Evolutionary conservation across 176 grass and related monocot genomes (phyloP), one percentile per base, ranked within the genome.

Genomic region (maize (Zea mays)): DNA sequence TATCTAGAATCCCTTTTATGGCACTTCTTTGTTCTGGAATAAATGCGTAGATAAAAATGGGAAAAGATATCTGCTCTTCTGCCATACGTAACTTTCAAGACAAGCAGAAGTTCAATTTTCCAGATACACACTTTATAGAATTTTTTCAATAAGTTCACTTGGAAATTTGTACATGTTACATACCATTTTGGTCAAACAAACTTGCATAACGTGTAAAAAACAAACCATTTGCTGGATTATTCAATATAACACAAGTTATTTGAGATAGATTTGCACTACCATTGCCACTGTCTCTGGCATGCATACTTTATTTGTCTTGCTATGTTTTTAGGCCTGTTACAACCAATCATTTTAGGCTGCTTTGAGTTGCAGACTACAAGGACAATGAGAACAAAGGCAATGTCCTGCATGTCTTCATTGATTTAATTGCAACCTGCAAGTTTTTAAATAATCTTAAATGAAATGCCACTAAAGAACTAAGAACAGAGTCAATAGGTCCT

Each of bases 361-460:
- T 84, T 61, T 72, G 19, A 70, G 65, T 61, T 70, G 17, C 14
- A 71, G 55, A 45, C 56, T 51, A 42, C 49, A 10, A 65, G 21
- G 39, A 65, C 55, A 48, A 10, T 65, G 56, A 75, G 13, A 71
- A 63, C 65, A 44, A 4, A 62, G 63, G 57, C 67, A 70, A 62
- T 67, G 14, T 10, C 11, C 35, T 34, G 4, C 57, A 44, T 59
- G n/a, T 48, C 35, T 42, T 89, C 87, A 89, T n/a, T 77, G 82
- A 52, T 85, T 83, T 35, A 89, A 37, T 66, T 85, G 77, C 55
- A 89, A 77, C 62, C 82, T 89, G 87, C 82, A 85, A 81, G 20
- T 61, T 38, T 84, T 80, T 17, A 50, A 20, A 50, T 34, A 65
- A 58, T 60, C 16, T 75, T 59, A 42, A 58, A 17, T 77, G 35